Evolutionary conservation across 2,329 filamentous ascomycete species (phyloP), one percentile per base, ranked within the genome.

Genomic region (Helminthosporium solani): DNA sequence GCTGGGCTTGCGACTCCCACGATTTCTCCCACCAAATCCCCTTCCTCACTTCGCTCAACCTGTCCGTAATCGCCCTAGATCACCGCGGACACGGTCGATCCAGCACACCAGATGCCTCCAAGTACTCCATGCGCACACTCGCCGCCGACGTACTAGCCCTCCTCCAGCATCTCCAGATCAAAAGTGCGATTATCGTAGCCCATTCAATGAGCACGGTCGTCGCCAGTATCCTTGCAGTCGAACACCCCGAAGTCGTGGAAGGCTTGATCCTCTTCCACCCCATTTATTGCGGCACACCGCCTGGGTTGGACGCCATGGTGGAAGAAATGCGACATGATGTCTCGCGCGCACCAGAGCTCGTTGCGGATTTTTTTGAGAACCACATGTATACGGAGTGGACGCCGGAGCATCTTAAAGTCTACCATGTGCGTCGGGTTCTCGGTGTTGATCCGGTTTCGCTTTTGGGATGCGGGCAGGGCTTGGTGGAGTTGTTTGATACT

Each of bases 1-100:
- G 77, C 79, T 37, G 78, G 82, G 15, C 73, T 44, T 58, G 56
- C 47, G 50, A 55, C 33, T 50, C 46, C 8, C 43, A 54, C 25
- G 56, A 60, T 46, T 61, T 49, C 54, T 49, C 33, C 42, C 56
- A 41, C 36, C 54, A 59, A 42, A 52, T 54, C 20, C 56, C 56
- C 1, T 44, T 51, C 21, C 51, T 59, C 23, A 41, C 44, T 2
- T 46, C 44, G 3, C 51, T 54, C 28, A 40, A 44, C 23, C 38
- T 51, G 27, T 33, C 28, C n/a, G 51, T 56, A 14, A 54, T 60
- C 16, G 50, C 50, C 2, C 41, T 59, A 14, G 58, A 59, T 39
- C 54, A 48, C 6, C 58, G 56, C 20, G 56, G 54, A 6, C 58
- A 61, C 37, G 56, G 57, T 6, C 42, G 48, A 4, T 60, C 57